Conservation (phyloP, 805 yeast species). For the Myxozyma sirexii region DNA sequence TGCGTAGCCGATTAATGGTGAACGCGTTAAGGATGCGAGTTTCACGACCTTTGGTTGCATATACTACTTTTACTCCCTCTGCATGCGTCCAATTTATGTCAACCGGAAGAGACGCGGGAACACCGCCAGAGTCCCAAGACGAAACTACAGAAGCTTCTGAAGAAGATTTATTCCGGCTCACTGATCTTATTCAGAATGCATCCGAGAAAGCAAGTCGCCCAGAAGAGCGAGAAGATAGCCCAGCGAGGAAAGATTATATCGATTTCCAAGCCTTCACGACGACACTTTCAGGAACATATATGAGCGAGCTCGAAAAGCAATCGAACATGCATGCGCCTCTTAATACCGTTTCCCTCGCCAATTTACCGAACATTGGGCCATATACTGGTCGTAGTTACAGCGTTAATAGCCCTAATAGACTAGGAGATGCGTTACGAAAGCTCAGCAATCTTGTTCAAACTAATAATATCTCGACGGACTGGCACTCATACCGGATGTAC, state of each 20-base stretch:
- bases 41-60: too few species aligned
- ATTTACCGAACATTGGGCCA: slow-evolving; percentile 18
- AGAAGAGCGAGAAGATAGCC: too few species aligned
- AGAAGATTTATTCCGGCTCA: background rate
- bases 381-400: slow-evolving; percentile 18
- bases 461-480: background rate
- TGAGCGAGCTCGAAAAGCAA: background rate
- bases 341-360: slow-evolving; percentile 15
- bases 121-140: background rate
- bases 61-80: too few species aligned
- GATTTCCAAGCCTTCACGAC: too few species aligned
- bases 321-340: too few species aligned
- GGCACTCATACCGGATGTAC: slow-evolving; percentile 4
- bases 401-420: slow-evolving; percentile 1
- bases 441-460: background rate
- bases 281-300: too few species aligned
- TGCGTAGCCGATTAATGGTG: too few species aligned
- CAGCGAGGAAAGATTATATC: too few species aligned
- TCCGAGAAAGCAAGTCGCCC: too few species aligned
- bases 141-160: background rate
- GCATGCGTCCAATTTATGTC: background rate
- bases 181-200: too few species aligned
- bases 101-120: background rate
- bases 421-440: background rate
- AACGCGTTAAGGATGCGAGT: background rate